A percentile compares a stretch with the other conserved stretches of the same genome.
Conservation (phyloP, 768 basidiomycete genomes). For the Mycena metata region DNA sequence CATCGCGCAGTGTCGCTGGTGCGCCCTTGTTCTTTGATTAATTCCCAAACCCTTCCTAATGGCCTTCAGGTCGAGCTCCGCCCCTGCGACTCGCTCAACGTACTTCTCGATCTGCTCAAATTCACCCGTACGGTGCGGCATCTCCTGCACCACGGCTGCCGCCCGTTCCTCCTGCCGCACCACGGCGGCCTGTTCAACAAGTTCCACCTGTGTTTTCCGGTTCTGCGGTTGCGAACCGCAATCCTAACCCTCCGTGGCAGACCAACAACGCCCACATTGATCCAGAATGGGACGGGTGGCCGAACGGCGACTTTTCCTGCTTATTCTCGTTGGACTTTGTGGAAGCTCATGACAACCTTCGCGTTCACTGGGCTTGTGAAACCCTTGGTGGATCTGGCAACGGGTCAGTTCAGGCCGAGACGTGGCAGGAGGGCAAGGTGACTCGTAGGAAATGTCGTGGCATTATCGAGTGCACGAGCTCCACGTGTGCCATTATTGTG, state of each 20-base stretch:
- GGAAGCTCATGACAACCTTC: neutral
- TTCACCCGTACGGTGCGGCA: too few relatives aligned
- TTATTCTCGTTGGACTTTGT: neutral
- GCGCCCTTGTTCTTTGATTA: neutral
- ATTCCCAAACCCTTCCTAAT: neutral
- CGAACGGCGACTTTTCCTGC: constrained; percentile 8
- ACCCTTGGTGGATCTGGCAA: neutral
- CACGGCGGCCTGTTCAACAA: too few relatives aligned
- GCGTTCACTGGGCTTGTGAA: constrained; percentile 12
- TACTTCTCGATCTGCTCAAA: too few relatives aligned
- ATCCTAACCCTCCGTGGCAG: neutral
- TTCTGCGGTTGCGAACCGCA: neutral
- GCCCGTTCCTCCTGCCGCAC: too few relatives aligned
- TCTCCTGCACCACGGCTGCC: too few relatives aligned
- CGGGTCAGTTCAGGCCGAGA: neutral
- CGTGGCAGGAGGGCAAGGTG: constrained; percentile 7
- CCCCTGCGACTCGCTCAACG: too few relatives aligned
- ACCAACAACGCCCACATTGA: neutral
- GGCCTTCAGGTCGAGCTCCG: neutral
- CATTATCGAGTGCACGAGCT: neutral
- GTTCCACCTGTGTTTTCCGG: too few relatives aligned
- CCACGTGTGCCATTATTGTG: neutral
- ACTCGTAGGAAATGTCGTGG: constrained; percentile 20
- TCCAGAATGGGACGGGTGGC: constrained; percentile 26
- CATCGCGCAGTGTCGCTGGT: neutral